Conservation (phyloP, 2,329 filamentous ascomycete genomes). For the Penicillium nordicum region DNA sequence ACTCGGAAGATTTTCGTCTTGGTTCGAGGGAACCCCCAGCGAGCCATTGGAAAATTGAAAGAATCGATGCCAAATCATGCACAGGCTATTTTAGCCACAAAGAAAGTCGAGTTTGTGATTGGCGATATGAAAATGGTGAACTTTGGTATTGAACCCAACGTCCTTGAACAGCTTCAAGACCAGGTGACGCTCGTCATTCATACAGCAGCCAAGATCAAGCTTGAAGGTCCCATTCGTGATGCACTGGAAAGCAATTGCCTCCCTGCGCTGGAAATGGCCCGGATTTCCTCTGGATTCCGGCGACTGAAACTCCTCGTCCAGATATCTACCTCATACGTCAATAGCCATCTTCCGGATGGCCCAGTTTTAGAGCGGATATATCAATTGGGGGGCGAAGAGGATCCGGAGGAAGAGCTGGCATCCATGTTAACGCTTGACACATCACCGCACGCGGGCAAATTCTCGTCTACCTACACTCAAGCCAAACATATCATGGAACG, state of each 20-base stretch:
- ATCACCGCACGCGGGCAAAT: constrained; percentile 19
- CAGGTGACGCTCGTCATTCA: constrained; percentile 35
- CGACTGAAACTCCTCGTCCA: constrained; percentile 30
- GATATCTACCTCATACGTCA: constrained; percentile 32
- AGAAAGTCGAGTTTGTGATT: constrained; percentile 29
- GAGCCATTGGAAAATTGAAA: constrained; percentile 29
- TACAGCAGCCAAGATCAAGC: constrained; percentile 32
- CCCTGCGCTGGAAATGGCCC: constrained; percentile 29
- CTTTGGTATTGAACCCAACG: constrained; percentile 23
- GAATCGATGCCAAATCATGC: constrained; percentile 30
- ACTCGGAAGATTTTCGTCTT: constrained; percentile 32
- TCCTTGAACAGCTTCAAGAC: constrained; percentile 20
- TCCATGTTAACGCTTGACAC: constrained; percentile 18
- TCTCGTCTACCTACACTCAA: constrained; percentile 31
- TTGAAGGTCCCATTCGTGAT: constrained; percentile 27
- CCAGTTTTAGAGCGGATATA: constrained; percentile 28
- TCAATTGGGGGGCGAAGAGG: constrained; percentile 22
- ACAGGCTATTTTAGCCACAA: constrained; percentile 23
- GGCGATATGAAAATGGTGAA: constrained; percentile 28
- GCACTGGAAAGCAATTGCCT: constrained; percentile 34
- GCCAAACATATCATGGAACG: constrained; percentile 34
- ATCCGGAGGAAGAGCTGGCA: constrained; percentile 29
- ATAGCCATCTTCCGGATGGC: constrained; percentile 33
- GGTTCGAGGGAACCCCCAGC: constrained; percentile 22
- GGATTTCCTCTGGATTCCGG: constrained; percentile 26